Conservation (phyloP, 352 stramenopile genomes). For the Globisporangium heterothallicum region DNA sequence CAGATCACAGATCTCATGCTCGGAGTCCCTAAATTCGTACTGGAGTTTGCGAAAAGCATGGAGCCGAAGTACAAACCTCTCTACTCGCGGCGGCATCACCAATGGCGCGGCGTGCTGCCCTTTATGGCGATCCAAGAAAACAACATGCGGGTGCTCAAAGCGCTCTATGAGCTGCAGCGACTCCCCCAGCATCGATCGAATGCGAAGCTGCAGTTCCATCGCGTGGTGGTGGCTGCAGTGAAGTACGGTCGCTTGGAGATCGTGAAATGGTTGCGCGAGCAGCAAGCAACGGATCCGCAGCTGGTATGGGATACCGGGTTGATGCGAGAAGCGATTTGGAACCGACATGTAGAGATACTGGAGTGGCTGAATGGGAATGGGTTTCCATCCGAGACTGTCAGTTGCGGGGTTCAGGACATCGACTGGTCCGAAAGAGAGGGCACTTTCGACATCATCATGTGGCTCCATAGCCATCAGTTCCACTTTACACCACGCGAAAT, state of each 20-base stretch:
- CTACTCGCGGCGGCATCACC: slow-evolving; percentile 5
- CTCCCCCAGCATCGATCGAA: background rate
- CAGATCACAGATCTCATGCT: background rate
- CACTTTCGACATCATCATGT: background rate
- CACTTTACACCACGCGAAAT: slow-evolving; percentile 3
- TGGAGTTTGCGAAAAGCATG: background rate
- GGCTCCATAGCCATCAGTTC: slow-evolving; percentile 2
- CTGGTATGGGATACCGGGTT: slow-evolving; percentile 1
- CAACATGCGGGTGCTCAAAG: slow-evolving; percentile 1
- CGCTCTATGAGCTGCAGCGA: slow-evolving; percentile 2
- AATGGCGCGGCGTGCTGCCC: slow-evolving; percentile 8
- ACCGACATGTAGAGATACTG: slow-evolving; percentile 7
- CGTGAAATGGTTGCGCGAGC: slow-evolving; percentile 2
- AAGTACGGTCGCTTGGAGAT: slow-evolving; percentile 6
- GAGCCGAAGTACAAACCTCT: slow-evolving; percentile 6
- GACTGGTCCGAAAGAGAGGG: background rate
- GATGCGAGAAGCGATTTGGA: slow-evolving; percentile 7
- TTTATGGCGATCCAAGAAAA: slow-evolving; percentile 8
- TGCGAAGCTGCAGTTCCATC: slow-evolving; percentile 7
- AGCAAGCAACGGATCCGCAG: background rate
- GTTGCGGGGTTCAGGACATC: slow-evolving; percentile 2
- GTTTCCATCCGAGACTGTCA: background rate
- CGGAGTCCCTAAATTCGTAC: background rate
- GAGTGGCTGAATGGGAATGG: background rate
- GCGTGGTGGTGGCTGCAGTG: slow-evolving; percentile 3